Evolutionary conservation across 129 eudicot species (phyloP).

Genomic region (Flaveria linearis): DNA sequence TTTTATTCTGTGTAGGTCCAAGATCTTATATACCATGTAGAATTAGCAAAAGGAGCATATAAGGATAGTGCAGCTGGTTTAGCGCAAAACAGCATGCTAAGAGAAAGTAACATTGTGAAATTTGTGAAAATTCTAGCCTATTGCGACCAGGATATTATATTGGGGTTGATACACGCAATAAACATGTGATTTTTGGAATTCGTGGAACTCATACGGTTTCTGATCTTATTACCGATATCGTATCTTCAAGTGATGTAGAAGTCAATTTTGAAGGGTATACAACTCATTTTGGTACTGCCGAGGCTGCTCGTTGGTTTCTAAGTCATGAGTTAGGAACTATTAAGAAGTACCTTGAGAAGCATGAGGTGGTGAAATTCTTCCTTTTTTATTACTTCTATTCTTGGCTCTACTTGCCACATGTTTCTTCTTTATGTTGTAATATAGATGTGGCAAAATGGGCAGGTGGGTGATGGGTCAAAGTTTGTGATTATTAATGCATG

Average conservation of each 20-base stretch:
- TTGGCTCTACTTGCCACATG: background rate
- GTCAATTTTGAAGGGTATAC: conserved; percentile 80
- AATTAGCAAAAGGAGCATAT: conserved; percentile 84
- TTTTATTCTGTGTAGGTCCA: conserved; percentile 49
- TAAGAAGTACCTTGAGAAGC: conserved; percentile 71
- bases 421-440: conserved; percentile 3
- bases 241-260: conserved; percentile 80
- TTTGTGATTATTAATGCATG: background rate
- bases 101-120: conserved; percentile 80
- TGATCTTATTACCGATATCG: conserved; percentile 88
- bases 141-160: conserved; percentile 90
- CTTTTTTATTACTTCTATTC: background rate
- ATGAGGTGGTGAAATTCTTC: conserved; percentile 56
- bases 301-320: conserved; percentile 97
- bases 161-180: conserved; percentile 72
- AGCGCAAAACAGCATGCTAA: conserved; percentile 82
- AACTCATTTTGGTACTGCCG: conserved; percentile 90
- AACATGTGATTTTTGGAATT: conserved; percentile 85
- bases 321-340: conserved; percentile 72
- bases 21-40: conserved; percentile 86
- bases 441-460: conserved; percentile 3
- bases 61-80: conserved; percentile 62
- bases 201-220: conserved; percentile 94
- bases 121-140: conserved; percentile 74
- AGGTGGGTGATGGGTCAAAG: background rate